Evolutionary conservation across 2,329 filamentous ascomycete genomes (phyloP).

Genomic region (Penicillium occitanis): DNA sequence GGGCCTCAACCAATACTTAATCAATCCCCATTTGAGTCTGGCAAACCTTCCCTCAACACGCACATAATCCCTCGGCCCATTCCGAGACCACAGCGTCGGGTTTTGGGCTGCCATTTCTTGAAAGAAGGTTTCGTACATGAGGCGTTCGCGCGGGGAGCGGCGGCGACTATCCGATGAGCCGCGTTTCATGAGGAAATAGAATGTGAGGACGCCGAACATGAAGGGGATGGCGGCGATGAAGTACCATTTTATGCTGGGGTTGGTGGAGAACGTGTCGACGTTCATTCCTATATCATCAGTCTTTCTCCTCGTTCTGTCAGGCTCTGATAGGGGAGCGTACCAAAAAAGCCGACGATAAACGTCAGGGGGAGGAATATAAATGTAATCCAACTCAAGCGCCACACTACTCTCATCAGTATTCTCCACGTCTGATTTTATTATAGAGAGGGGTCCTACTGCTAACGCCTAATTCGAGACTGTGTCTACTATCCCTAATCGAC

Average conservation of each 20-base stretch:
- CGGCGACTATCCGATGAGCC: slow-evolving; percentile 39
- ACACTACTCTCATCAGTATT: slow-evolving; percentile 24
- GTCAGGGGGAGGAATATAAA: slow-evolving; percentile 49
- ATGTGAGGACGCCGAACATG: slow-evolving; percentile 46
- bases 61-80: slow-evolving; percentile 46
- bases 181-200: slow-evolving; percentile 53
- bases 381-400: slow-evolving; percentile 41
- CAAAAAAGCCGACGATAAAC: slow-evolving; percentile 49
- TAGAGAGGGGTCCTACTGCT: slow-evolving; percentile 44
- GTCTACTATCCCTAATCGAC: slow-evolving; percentile 53
- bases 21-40: slow-evolving; percentile 50
- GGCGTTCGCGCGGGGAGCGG: slow-evolving; percentile 49
- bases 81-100: slow-evolving; percentile 50
- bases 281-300: slow-evolving; percentile 35
- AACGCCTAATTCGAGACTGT: slow-evolving; percentile 50
- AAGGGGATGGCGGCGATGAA: slow-evolving; percentile 50
- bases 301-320: too few relatives aligned
- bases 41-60: slow-evolving; percentile 41
- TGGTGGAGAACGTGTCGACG: slow-evolving; percentile 46
- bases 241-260: slow-evolving; percentile 52
- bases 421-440: neutral
- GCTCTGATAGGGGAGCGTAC: slow-evolving; percentile 11
- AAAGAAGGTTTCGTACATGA: slow-evolving; percentile 54
- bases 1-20: slow-evolving; percentile 48
- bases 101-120: slow-evolving; percentile 48